A percentile compares a stretch with the other conserved stretches of the same genome.
phyloP scores from a whole-genome alignment of 2,329 filamentous ascomycete species.

The Ophiostoma sp. region DNA sequence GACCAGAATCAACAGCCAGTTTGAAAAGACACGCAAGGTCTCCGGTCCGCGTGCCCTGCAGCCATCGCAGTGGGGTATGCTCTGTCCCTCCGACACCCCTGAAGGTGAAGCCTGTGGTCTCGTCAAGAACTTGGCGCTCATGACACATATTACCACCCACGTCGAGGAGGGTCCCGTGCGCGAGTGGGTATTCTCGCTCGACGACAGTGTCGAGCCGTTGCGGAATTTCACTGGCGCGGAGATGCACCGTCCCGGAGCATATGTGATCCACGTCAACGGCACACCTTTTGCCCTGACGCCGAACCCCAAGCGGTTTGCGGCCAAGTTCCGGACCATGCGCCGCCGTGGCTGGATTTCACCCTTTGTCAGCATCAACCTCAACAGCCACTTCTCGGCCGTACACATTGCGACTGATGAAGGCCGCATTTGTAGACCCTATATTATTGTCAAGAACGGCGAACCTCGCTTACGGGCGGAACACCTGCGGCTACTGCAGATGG shows the following conservation, averaged over 20 bases:
- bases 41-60: conserved; percentile 92
- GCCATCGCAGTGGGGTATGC: conserved; percentile 96
- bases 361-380: conserved; percentile 95
- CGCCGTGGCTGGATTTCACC: conserved; percentile 89
- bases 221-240: conserved; percentile 69
- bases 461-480: conserved; percentile 75
- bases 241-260: conserved; percentile 76
- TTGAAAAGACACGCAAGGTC: conserved; percentile 97
- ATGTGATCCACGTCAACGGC: conserved; percentile 91
- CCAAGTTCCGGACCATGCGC: conserved; percentile 78
- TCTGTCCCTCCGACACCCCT: conserved; percentile 93
- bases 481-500: conserved; percentile 73
- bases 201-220: conserved; percentile 74
- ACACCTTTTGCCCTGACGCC: conserved; percentile 85
- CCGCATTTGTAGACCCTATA: conserved; percentile 89
- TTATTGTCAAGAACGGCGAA: conserved; percentile 84
- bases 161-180: conserved; percentile 88
- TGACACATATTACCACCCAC: conserved; percentile 98
- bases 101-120: conserved; percentile 98
- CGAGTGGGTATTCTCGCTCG: conserved; percentile 78
- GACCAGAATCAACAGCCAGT: conserved; percentile 97
- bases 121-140: conserved; percentile 94
- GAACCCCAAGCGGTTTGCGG: conserved; percentile 79
- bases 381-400: conserved; percentile 83
- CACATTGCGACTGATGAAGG: conserved; percentile 97